These are phyloP conservation scores for Aspergillus brasiliensis DNA, from an alignment of 2,329 filamentous ascomycete species.

Conservation along the genomic window DNA sequence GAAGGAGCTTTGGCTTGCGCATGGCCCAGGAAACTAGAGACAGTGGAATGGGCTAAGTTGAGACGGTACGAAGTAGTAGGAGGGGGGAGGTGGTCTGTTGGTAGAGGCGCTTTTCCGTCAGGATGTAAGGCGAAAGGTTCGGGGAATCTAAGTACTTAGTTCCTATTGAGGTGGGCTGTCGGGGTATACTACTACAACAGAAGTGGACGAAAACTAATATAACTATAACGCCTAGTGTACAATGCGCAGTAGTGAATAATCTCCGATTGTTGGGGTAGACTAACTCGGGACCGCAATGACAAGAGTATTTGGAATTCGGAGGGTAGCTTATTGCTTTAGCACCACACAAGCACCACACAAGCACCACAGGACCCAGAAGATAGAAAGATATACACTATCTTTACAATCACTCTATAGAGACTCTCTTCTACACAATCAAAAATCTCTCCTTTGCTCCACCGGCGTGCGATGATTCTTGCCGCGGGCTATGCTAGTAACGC, in stretches of 20 bases:
- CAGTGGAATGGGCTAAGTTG: not conserved
- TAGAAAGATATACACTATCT: not conserved
- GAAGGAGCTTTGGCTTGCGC: constrained; percentile 17
- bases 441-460: not conserved
- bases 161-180: not conserved
- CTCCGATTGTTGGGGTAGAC: not conserved
- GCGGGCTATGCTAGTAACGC: not conserved
- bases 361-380: not conserved
- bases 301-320: not conserved
- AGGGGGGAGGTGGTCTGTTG: no score
- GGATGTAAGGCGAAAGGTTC: not conserved
- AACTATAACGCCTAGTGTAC: constrained; percentile 2
- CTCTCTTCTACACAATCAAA: not conserved
- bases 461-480: not conserved
- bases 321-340: not conserved
- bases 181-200: not conserved
- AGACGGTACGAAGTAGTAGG: no score
- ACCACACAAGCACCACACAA: not conserved
- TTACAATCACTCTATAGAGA: not conserved
- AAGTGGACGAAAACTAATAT: not conserved
- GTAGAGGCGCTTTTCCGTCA: not conserved
- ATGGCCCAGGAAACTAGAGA: constrained; percentile 15
- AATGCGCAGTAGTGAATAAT: not conserved
- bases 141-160: not conserved
- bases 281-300: not conserved